These are phyloP conservation scores for Cerioporus squamosus DNA, from an alignment of 1,284 basidiomycete species.

Conservation along the genomic window DNA sequence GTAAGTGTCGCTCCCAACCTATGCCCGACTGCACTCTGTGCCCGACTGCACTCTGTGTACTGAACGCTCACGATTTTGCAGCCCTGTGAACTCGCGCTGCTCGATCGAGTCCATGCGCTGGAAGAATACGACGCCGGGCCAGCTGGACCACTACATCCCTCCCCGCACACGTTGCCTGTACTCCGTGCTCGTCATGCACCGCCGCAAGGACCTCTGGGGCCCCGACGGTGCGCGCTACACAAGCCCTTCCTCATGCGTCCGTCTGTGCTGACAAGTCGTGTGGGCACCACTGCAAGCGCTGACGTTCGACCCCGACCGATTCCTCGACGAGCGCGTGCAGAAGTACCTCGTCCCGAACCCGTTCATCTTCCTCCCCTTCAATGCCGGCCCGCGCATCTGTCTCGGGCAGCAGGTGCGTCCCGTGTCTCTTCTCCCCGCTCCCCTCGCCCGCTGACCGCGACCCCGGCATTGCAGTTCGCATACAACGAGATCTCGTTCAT, in stretches of 20 bases:
- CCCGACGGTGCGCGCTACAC: slow-evolving; percentile 52
- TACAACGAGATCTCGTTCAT: slow-evolving; percentile 74
- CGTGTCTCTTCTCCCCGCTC: background rate
- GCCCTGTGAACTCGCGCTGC: slow-evolving; percentile 30
- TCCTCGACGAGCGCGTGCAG: slow-evolving; percentile 42
- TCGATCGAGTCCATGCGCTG: slow-evolving; percentile 47
- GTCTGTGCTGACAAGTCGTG: background rate
- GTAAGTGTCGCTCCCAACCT: slow-evolving; percentile 33
- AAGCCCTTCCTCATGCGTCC: background rate
- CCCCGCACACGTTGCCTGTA: slow-evolving; percentile 50
- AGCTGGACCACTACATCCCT: slow-evolving; percentile 58
- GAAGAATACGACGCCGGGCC: slow-evolving; percentile 44
- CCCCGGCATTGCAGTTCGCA: slow-evolving; percentile 50
- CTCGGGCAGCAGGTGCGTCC: slow-evolving; percentile 46
- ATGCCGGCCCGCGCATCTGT: slow-evolving; percentile 53
- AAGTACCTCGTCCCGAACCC: slow-evolving; percentile 45
- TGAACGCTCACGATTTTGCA: background rate
- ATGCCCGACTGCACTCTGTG: too few species aligned
- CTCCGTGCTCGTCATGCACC: slow-evolving; percentile 64
- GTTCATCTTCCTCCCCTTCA: slow-evolving; percentile 54
- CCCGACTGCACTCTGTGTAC: too few species aligned
- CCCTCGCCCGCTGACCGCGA: too few species aligned
- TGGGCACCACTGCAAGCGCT: too few species aligned
- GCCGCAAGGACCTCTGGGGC: slow-evolving; percentile 68
- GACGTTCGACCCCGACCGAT: slow-evolving; percentile 51